Conservation (phyloP, 352 stramenopile species). For the Phytophthora idaei region DNA sequence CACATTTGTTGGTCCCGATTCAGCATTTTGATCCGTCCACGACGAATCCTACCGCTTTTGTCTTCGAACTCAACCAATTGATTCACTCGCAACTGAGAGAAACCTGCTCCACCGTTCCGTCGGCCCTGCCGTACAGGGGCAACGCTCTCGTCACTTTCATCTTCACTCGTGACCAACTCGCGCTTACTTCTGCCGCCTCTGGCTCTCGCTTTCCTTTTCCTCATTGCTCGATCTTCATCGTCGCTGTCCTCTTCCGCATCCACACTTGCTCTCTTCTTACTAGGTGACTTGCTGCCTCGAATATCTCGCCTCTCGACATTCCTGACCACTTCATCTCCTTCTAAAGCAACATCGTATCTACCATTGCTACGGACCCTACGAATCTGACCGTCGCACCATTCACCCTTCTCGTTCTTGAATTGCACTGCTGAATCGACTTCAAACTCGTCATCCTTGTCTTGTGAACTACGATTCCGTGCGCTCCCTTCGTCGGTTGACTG, state of each 20-base stretch:
- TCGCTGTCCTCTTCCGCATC: slow-evolving; percentile 21
- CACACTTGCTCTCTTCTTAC: slow-evolving; percentile 19
- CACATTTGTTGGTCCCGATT: slow-evolving; percentile 50
- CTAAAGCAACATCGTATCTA: slow-evolving; percentile 53
- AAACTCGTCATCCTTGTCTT: slow-evolving; percentile 18
- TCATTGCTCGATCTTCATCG: slow-evolving; percentile 26
- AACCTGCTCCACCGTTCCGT: slow-evolving; percentile 12
- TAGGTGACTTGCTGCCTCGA: slow-evolving; percentile 17
- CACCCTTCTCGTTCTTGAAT: slow-evolving; percentile 42
- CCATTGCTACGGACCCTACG: slow-evolving; percentile 46
- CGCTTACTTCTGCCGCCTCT: slow-evolving; percentile 40
- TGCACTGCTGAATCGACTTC: slow-evolving; percentile 41
- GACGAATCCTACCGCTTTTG: slow-evolving; percentile 46
- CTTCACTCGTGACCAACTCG: slow-evolving; percentile 44
- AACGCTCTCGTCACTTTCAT: slow-evolving; percentile 28
- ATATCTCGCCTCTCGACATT: slow-evolving; percentile 37
- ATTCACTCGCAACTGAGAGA: slow-evolving; percentile 44
- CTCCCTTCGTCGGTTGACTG: slow-evolving; percentile 12
- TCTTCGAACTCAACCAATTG: slow-evolving; percentile 65
- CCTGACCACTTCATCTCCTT: slow-evolving; percentile 46
- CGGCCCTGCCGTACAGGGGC: slow-evolving; percentile 5
- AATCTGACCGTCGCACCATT: slow-evolving; percentile 44
- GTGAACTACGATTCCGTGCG: slow-evolving; percentile 11
- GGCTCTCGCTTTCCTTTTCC: slow-evolving; percentile 36
- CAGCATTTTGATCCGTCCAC: slow-evolving; percentile 52